A percentile compares a stretch with the other conserved stretches of the same genome.
Evolutionary conservation across 495 filamentous ascomycete genomes (phyloP).

Genomic region (Paragyromitra xinjiangensis): DNA sequence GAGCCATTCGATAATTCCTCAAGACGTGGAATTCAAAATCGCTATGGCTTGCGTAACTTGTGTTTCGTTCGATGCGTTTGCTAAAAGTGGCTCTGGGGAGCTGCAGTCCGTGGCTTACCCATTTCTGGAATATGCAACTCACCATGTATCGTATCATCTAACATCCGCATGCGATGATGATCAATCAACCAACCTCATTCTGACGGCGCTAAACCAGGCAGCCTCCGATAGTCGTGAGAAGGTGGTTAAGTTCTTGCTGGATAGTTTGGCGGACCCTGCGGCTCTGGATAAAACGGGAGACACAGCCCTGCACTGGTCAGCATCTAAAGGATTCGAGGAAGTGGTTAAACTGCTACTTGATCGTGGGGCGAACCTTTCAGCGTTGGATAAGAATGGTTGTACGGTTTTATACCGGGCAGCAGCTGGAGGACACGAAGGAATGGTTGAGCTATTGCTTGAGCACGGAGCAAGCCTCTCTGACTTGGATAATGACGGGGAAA

Average conservation of each 20-base stretch:
- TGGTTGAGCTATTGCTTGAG: constrained; percentile 36
- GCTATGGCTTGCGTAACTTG: constrained; percentile 27
- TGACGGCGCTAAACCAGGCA: constrained; percentile 11
- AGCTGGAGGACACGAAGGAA: constrained; percentile 2
- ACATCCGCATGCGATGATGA: background rate
- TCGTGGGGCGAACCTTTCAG: constrained; percentile 20
- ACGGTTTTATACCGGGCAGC: constrained; percentile 18
- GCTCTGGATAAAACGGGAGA: constrained; percentile 1
- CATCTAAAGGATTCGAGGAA: constrained; percentile 23
- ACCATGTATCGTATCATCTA: background rate
- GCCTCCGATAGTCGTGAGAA: background rate
- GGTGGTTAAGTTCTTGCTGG: background rate
- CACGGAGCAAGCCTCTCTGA: background rate
- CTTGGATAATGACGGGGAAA: constrained; percentile 60
- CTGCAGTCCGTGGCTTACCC: background rate
- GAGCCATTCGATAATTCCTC: constrained; percentile 3
- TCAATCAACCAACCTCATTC: background rate
- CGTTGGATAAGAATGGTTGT: background rate
- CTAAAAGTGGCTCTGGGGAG: background rate
- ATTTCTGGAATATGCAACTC: background rate
- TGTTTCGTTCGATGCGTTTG: background rate
- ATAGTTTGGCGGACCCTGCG: background rate
- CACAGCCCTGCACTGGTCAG: constrained; percentile 33
- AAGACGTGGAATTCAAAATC: constrained; percentile 1
- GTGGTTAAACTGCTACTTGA: constrained; percentile 43